These are phyloP conservation scores for Rhizopogon roseolus DNA, from an alignment of 768 basidiomycete species.

Conservation along the genomic window DNA sequence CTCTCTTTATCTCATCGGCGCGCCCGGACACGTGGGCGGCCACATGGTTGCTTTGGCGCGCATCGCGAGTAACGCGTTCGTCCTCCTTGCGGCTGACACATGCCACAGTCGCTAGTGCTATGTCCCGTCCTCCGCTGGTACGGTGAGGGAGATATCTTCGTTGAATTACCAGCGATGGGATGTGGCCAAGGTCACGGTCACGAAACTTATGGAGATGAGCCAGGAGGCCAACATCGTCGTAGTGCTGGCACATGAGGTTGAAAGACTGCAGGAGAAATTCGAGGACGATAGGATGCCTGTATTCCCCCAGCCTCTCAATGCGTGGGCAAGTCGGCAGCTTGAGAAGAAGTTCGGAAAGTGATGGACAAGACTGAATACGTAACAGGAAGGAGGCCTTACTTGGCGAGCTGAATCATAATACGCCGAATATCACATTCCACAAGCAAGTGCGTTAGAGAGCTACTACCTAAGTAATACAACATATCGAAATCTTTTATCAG, in stretches of 20 bases:
- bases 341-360: not conserved
- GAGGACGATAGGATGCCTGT: conserved; percentile 2
- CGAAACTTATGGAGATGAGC: not conserved
- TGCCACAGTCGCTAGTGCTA: conserved; percentile 8
- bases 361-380: not conserved
- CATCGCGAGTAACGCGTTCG: conserved; percentile 6
- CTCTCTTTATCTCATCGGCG: conserved; percentile 3
- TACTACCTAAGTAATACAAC: not conserved
- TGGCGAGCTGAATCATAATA: too few species aligned
- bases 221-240: conserved; percentile 1
- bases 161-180: conserved; percentile 1
- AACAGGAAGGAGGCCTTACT: too few species aligned
- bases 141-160: not conserved
- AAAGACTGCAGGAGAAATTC: not conserved
- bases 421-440: not conserved
- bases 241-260: conserved; percentile 3
- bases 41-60: conserved; percentile 11
- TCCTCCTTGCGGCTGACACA: conserved; percentile 10
- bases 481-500: conserved; percentile 24
- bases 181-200: not conserved
- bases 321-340: not conserved
- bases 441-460: not conserved
- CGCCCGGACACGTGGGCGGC: conserved; percentile 8
- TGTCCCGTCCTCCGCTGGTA: not conserved
- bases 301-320: not conserved